phyloP scores from a whole-genome alignment of 495 filamentous ascomycete genomes.

The Xylaria grammica region DNA sequence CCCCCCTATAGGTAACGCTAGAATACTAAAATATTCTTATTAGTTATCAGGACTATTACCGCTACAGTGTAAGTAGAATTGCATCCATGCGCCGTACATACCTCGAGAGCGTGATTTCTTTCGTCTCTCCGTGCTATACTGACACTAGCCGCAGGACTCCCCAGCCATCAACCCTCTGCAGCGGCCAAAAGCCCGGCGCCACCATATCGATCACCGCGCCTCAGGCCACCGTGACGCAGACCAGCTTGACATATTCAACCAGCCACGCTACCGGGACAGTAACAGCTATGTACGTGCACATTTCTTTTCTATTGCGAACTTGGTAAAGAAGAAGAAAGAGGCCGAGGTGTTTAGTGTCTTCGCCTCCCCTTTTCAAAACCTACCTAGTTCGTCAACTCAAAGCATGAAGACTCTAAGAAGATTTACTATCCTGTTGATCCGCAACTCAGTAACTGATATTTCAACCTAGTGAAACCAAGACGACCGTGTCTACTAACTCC shows the following conservation, averaged over 20 bases:
- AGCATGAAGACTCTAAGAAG: not conserved
- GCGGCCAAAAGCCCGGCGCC: conserved; percentile 32
- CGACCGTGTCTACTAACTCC: conserved; percentile 41
- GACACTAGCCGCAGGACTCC: conserved; percentile 36
- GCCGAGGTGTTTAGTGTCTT: too few relatives aligned
- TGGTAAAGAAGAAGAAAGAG: too few relatives aligned
- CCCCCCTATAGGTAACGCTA: not conserved
- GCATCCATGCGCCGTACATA: too few relatives aligned
- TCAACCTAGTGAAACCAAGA: conserved; percentile 37
- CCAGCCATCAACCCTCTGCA: conserved; percentile 45
- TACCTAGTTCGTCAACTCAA: not conserved
- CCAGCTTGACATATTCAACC: conserved; percentile 44
- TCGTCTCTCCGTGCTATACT: not conserved
- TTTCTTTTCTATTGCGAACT: too few relatives aligned
- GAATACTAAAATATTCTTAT: conserved; percentile 12
- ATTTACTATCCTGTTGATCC: not conserved
- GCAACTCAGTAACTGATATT: not conserved
- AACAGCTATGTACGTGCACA: conserved; percentile 47
- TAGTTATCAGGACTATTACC: conserved; percentile 45
- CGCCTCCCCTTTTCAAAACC: too few relatives aligned
- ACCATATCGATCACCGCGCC: conserved; percentile 42
- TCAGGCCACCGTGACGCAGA: conserved; percentile 40
- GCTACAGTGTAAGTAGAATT: conserved; percentile 51
- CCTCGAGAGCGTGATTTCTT: too few relatives aligned
- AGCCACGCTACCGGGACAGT: conserved; percentile 44